A percentile compares a stretch with the other conserved stretches of the same genome.
Evolutionary conservation across 192 early-diverging fungal species (phyloP).

Genomic region (Coemansia sp.): DNA sequence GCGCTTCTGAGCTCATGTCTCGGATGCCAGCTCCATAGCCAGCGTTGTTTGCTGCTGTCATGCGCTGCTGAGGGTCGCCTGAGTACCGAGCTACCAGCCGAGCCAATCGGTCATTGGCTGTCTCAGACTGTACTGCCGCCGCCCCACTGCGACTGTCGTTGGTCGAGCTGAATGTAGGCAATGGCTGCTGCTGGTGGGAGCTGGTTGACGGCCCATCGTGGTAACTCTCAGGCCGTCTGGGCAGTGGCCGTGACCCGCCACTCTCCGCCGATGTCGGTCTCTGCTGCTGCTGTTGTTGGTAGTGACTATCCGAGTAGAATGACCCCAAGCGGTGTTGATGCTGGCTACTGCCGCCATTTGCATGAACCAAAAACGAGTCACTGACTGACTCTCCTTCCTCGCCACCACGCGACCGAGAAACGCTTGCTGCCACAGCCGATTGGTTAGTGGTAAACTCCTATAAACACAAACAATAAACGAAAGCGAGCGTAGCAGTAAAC

Average conservation of each 20-base stretch:
- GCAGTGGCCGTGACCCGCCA: neutral
- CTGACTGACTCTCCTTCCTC: constrained; percentile 6
- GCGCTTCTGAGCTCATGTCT: constrained; percentile 18
- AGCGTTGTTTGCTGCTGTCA: neutral
- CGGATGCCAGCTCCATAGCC: neutral
- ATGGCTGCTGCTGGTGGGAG: neutral
- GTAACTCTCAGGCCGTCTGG: constrained; percentile 35
- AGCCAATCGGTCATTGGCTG: constrained; percentile 20
- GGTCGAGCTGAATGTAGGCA: constrained; percentile 38
- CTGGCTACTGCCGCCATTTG: constrained; percentile 15
- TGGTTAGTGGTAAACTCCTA: constrained; percentile 42
- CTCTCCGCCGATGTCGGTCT: neutral
- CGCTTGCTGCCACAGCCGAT: constrained; percentile 1
- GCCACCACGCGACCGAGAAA: neutral
- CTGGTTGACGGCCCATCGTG: constrained; percentile 21
- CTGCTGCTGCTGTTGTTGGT: constrained; percentile 8
- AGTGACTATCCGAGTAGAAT: constrained; percentile 27
- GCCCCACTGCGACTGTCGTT: neutral
- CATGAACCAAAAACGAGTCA: constrained; percentile 20
- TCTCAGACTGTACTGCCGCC: constrained; percentile 1
- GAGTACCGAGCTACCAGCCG: constrained; percentile 42
- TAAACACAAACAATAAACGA: constrained; percentile 5
- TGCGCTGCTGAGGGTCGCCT: constrained; percentile 1
- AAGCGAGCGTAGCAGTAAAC: neutral
- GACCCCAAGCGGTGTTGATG: constrained; percentile 21